Percentiles rank a stretch among this genome's conserved stretches.
These are phyloP conservation scores for Xylariaceae sp. DNA, from an alignment of 2,329 filamentous ascomycete species.

Conservation along the genomic window DNA sequence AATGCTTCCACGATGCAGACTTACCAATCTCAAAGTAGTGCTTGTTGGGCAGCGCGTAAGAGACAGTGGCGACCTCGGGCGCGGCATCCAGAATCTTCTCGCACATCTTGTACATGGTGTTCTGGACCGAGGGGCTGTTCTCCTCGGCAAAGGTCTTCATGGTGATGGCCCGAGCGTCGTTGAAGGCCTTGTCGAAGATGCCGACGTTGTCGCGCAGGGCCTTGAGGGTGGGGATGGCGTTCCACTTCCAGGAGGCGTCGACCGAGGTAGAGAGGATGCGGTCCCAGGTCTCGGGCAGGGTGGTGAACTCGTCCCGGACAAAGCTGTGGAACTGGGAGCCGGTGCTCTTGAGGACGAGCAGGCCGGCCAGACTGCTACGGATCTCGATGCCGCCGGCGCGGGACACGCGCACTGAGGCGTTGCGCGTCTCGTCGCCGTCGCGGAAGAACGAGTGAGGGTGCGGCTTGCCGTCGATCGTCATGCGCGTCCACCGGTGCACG, in stretches of 20 bases:
- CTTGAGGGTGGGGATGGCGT: constrained; percentile 57
- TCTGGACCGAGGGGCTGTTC: constrained; percentile 87
- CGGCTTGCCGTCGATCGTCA: constrained; percentile 78
- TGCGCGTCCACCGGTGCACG: constrained; percentile 87
- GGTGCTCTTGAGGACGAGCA: constrained; percentile 92
- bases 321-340: constrained; percentile 95
- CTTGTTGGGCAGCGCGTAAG: constrained; percentile 91
- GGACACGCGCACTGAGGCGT: constrained; percentile 66
- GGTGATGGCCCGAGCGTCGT: constrained; percentile 75
- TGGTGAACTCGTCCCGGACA: constrained; percentile 88
- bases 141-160: constrained; percentile 87
- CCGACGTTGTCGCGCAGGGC: constrained; percentile 60
- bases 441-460: constrained; percentile 94
- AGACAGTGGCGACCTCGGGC: constrained; percentile 65
- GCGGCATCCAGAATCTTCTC: constrained; percentile 75
- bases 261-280: constrained; percentile 93
- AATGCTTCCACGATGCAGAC: too few species aligned
- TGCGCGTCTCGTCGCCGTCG: constrained; percentile 82
- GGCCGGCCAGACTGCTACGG: constrained; percentile 69
- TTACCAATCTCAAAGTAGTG: constrained; percentile 95
- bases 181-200: constrained; percentile 75
- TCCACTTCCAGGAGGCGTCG: constrained; percentile 83
- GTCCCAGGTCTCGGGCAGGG: constrained; percentile 85
- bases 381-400: constrained; percentile 67
- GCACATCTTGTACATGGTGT: constrained; percentile 99